Evolutionary conservation across 306 rosid species (phyloP).

Genomic region (Vigna trinervia): DNA sequence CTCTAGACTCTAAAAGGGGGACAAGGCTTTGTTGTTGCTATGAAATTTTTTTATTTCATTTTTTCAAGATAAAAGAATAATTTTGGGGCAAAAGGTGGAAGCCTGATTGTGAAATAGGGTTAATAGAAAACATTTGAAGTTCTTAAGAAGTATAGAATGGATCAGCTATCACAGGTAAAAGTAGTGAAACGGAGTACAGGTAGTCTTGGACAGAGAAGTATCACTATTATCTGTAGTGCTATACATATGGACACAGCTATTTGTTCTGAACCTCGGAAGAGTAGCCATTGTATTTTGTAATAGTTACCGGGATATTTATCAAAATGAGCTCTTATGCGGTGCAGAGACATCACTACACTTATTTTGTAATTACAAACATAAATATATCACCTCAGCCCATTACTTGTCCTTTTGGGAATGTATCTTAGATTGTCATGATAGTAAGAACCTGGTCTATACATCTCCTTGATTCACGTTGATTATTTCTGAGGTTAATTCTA

Average conservation of each 20-base stretch:
- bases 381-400: neutral
- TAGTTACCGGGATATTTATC: conserved; percentile 12
- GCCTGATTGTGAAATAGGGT: neutral
- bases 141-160: neutral
- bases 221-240: conserved; percentile 11
- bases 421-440: neutral
- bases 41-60: neutral
- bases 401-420: neutral
- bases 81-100: conserved; percentile 1
- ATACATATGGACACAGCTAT: neutral
- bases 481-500: conserved; percentile 20
- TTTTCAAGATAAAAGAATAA: neutral
- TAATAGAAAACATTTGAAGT: neutral
- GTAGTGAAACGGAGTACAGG: neutral
- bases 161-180: neutral
- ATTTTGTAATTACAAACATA: neutral
- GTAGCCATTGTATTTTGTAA: neutral
- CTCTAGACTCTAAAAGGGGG: conserved; percentile 7
- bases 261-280: neutral
- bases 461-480: conserved; percentile 26
- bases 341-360: conserved; percentile 17
- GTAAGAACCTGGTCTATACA: conserved; percentile 6
- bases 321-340: conserved; percentile 8
- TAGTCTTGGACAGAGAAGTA: neutral
- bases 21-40: neutral